These are phyloP conservation scores for Amaranthus tricolor DNA, from an alignment of 179 eudicot genomes.

Conservation along the genomic window DNA sequence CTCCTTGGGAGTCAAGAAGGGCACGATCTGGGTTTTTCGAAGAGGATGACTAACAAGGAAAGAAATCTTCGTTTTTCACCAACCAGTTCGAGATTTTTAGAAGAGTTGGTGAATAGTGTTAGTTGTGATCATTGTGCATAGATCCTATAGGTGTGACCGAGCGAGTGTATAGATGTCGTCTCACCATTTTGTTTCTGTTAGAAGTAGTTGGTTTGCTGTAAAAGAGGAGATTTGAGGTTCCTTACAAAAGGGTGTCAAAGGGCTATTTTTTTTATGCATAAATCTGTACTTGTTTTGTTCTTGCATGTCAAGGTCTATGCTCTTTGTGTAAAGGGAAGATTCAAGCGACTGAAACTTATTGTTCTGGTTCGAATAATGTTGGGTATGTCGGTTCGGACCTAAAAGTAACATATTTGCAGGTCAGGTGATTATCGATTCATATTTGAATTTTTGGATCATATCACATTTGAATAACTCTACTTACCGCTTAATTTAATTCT, in stretches of 20 bases:
- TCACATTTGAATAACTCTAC: too few species aligned
- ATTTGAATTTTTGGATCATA: too few species aligned
- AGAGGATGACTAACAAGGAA: conserved; percentile 31
- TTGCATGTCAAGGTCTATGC: neutral
- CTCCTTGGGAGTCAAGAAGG: conserved; percentile 33
- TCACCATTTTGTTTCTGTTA: conserved; percentile 31
- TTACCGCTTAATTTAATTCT: too few species aligned
- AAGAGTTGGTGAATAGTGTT: conserved; percentile 20
- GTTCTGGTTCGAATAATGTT: too few species aligned
- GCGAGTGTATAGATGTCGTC: conserved; percentile 32
- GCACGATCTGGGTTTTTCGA: conserved; percentile 29
- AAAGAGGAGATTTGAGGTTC: conserved; percentile 18
- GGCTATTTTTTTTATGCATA: neutral
- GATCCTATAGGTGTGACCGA: conserved; percentile 11
- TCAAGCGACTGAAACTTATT: too few species aligned
- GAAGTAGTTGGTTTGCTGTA: conserved; percentile 25
- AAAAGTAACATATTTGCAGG: too few species aligned
- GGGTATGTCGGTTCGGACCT: too few species aligned
- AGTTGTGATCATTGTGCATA: conserved; percentile 31
- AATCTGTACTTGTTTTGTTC: neutral
- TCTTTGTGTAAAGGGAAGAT: too few species aligned
- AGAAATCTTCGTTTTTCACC: too few species aligned
- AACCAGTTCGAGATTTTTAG: conserved; percentile 13
- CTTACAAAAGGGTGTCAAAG: conserved; percentile 17
- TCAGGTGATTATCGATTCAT: too few species aligned